Conservation (phyloP, 495 filamentous ascomycete genomes). For the Tetracladium marchalianum region DNA sequence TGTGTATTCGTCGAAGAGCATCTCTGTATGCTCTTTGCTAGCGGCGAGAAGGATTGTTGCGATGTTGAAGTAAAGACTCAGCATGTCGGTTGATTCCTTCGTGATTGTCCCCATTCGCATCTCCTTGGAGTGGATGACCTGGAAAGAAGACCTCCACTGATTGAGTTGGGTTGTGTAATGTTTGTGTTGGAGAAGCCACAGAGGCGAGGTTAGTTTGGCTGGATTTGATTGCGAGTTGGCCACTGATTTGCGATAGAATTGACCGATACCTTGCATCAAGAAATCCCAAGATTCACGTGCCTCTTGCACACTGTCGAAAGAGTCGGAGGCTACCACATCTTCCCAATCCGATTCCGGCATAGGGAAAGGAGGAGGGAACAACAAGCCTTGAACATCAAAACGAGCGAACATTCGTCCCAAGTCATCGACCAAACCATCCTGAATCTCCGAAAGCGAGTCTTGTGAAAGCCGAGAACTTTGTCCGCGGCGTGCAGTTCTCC, state of each 20-base stretch:
- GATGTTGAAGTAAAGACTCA: conserved; percentile 20
- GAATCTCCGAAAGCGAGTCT: conserved; percentile 20
- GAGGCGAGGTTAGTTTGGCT: conserved; percentile 9
- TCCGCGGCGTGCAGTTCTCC: conserved; percentile 16
- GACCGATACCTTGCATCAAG: conserved; percentile 17
- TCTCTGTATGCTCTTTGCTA: conserved; percentile 16
- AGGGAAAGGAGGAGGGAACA: conserved; percentile 18
- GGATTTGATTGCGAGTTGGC: conserved; percentile 14
- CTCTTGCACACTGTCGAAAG: conserved; percentile 18
- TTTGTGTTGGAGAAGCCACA: conserved; percentile 18
- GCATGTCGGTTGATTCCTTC: conserved; percentile 11
- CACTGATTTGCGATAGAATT: conserved; percentile 19
- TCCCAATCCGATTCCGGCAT: conserved; percentile 19
- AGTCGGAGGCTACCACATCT: conserved; percentile 12
- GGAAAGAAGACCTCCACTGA: conserved; percentile 17
- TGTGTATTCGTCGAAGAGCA: conserved; percentile 18
- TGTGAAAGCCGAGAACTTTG: conserved; percentile 15
- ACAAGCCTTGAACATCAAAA: conserved; percentile 19
- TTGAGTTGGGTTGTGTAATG: conserved; percentile 18
- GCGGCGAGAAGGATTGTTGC: conserved; percentile 18
- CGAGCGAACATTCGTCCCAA: conserved; percentile 19
- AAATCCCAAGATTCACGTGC: conserved; percentile 19
- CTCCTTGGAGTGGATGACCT: conserved; percentile 12
- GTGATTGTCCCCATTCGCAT: conserved; percentile 6
- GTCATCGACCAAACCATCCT: conserved; percentile 19